Evolutionary conservation across 495 filamentous ascomycete species (phyloP).

Genomic region (Lophiostoma macrostomum): DNA sequence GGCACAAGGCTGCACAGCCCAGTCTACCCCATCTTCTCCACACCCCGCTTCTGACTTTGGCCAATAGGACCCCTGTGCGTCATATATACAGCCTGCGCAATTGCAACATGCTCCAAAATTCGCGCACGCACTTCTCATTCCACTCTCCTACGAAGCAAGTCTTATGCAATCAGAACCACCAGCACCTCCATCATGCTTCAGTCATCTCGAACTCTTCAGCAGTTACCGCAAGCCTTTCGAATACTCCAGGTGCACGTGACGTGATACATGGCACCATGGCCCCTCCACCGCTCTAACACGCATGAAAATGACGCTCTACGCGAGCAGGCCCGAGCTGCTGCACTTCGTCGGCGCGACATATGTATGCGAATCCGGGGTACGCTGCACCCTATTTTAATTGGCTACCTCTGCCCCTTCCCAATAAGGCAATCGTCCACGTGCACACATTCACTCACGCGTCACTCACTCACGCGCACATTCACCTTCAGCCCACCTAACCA

Average conservation of each 20-base stretch:
- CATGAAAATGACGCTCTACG: not conserved
- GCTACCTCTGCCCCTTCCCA: not conserved
- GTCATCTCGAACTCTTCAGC: too few species aligned
- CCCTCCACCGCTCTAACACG: not conserved
- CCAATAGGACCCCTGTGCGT: slow-evolving; percentile 13
- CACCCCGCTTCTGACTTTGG: not conserved
- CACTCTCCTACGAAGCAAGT: too few species aligned
- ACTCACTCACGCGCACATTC: too few species aligned
- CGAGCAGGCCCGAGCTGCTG: slow-evolving; percentile 1
- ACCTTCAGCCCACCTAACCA: slow-evolving; percentile 1
- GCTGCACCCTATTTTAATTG: not conserved
- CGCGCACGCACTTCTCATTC: not conserved
- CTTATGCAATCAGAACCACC: too few species aligned
- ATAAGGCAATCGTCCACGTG: too few species aligned
- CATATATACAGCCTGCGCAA: slow-evolving; percentile 1
- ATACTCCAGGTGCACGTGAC: too few species aligned
- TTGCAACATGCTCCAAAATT: slow-evolving; percentile 1
- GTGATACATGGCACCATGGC: not conserved
- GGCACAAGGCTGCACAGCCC: not conserved
- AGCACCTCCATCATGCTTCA: too few species aligned
- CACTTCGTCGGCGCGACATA: slow-evolving; percentile 1
- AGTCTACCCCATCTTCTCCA: not conserved
- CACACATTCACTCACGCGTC: slow-evolving; percentile 2
- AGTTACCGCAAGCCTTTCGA: not conserved
- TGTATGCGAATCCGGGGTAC: slow-evolving; percentile 15